These are phyloP conservation scores for Mortierella sp. DNA, from an alignment of 371 early-diverging fungal species.

Conservation along the genomic window DNA sequence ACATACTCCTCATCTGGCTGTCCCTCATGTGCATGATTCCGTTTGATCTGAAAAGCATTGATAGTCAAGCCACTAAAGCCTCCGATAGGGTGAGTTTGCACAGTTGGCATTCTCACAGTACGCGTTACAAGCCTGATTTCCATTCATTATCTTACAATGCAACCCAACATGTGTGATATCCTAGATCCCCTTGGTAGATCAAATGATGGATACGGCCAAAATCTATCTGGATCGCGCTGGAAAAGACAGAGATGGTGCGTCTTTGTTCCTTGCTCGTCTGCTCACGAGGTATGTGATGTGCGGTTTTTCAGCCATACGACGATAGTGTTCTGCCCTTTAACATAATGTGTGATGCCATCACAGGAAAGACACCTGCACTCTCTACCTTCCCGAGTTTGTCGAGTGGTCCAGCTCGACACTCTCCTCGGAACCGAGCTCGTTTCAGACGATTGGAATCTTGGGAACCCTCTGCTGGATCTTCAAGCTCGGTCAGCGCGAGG, in stretches of 20 bases:
- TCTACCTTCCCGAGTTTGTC: slow-evolving; percentile 51
- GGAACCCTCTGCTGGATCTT: slow-evolving; percentile 75
- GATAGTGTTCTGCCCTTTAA: too few species aligned
- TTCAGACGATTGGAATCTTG: slow-evolving; percentile 68
- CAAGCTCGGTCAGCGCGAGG: slow-evolving; percentile 74
- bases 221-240: slow-evolving; percentile 70
- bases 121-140: too few species aligned
- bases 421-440: slow-evolving; percentile 15
- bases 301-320: too few species aligned
- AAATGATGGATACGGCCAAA: slow-evolving; percentile 66
- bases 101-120: too few species aligned
- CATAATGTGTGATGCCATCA: too few species aligned
- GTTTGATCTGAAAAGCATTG: slow-evolving; percentile 89
- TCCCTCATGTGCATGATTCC: slow-evolving; percentile 93
- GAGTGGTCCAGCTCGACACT: slow-evolving; percentile 39
- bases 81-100: slow-evolving; percentile 36
- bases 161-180: background rate
- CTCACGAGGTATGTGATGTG: slow-evolving; percentile 71
- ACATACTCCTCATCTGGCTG: slow-evolving; percentile 86
- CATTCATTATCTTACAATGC: too few species aligned
- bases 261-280: slow-evolving; percentile 82
- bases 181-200: slow-evolving; percentile 63
- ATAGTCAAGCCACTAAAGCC: slow-evolving; percentile 63
- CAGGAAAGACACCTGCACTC: slow-evolving; percentile 43
- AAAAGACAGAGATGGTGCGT: slow-evolving; percentile 89